These are phyloP conservation scores for Fagus sylvatica DNA, from an alignment of 306 rosid genomes.

Conservation along the genomic window DNA sequence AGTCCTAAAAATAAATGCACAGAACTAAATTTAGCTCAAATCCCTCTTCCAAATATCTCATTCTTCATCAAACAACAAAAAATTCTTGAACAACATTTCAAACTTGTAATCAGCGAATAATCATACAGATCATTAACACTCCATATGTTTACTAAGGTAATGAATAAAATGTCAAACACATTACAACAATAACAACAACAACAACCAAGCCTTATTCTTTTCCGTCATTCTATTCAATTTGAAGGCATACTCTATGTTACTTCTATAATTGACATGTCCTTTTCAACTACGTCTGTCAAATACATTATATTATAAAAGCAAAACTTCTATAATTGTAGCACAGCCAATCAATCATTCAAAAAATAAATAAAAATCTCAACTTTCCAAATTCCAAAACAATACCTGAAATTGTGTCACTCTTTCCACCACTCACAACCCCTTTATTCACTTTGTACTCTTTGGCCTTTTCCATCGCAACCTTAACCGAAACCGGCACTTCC, in stretches of 20 bases:
- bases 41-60: background rate
- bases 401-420: constrained; percentile 40
- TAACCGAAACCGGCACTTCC: constrained; percentile 46
- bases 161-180: background rate
- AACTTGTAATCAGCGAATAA: background rate
- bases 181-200: too few relatives aligned
- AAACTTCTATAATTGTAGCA: background rate
- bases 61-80: background rate
- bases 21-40: constrained; percentile 33
- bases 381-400: background rate
- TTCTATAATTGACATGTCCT: too few relatives aligned
- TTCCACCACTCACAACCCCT: constrained; percentile 21
- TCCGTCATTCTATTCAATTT: too few relatives aligned
- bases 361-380: background rate
- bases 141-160: background rate
- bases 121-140: background rate
- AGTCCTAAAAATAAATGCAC: constrained; percentile 44
- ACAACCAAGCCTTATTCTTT: too few relatives aligned
- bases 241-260: too few relatives aligned
- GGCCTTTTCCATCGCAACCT: constrained; percentile 64
- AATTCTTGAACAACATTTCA: constrained; percentile 8
- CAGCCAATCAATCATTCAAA: background rate
- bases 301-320: background rate
- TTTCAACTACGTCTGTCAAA: background rate
- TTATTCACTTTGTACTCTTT: constrained; percentile 50